Evolutionary conservation across 1,284 basidiomycete genomes (phyloP).

Genomic region (Pholiota adiposa): DNA sequence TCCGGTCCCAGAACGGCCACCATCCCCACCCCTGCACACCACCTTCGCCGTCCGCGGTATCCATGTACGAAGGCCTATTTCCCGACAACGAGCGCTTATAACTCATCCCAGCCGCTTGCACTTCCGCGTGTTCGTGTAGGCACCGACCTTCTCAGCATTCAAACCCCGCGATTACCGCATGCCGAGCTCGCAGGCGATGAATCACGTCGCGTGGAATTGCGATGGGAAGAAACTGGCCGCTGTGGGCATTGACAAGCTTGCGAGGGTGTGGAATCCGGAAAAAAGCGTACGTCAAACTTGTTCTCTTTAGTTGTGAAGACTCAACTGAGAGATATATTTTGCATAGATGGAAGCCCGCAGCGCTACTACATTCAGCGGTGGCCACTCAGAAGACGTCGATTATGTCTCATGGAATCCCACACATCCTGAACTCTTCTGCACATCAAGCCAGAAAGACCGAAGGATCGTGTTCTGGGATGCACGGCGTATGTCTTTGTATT

Average conservation of each 20-base stretch:
- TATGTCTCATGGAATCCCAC: conserved; percentile 82
- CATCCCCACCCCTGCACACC: conserved; percentile 72
- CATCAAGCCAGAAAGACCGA: conserved; percentile 74
- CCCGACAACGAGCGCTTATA: conserved; percentile 23
- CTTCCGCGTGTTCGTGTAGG: conserved; percentile 42
- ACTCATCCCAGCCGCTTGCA: conserved; percentile 26
- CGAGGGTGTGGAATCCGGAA: conserved; percentile 76
- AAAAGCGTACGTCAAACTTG: conserved; percentile 60
- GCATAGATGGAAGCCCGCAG: conserved; percentile 71
- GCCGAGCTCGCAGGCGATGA: conserved; percentile 64
- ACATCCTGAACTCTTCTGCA: conserved; percentile 79
- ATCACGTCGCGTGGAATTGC: conserved; percentile 80
- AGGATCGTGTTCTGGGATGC: conserved; percentile 82
- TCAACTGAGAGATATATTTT: neutral
- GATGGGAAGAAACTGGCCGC: conserved; percentile 79
- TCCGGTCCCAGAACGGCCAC: conserved; percentile 66
- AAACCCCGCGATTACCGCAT: conserved; percentile 77
- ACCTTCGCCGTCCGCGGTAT: conserved; percentile 70
- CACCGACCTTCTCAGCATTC: conserved; percentile 77
- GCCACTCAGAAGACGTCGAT: conserved; percentile 74
- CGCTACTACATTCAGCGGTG: conserved; percentile 65
- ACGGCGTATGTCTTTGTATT: conserved; percentile 56
- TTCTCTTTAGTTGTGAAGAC: neutral
- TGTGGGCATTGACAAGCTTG: conserved; percentile 77
- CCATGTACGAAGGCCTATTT: conserved; percentile 57